Evolutionary conservation across 169 alveolate species (phyloP).

Genomic region (Cryptosporidium meleagridis): DNA sequence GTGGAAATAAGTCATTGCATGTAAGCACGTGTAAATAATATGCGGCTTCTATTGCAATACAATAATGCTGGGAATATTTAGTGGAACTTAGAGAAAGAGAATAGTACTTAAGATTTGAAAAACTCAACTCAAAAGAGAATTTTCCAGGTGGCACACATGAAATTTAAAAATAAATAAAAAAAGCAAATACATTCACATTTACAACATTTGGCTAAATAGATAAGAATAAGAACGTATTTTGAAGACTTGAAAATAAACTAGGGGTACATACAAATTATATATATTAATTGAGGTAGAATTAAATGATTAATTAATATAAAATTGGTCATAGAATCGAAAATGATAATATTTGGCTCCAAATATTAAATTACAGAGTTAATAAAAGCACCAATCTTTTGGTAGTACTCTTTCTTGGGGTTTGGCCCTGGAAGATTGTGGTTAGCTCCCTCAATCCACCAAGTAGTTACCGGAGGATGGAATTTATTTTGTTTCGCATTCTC

Average conservation of each 20-base stretch:
- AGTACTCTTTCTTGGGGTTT: slow-evolving; percentile 57
- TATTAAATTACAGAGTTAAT: slow-evolving; percentile 23
- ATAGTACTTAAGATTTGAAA: not conserved
- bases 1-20: not conserved
- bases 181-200: no score
- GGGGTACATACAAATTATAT: not conserved
- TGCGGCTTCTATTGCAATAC: not conserved
- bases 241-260: not conserved
- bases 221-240: not conserved
- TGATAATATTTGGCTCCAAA: not conserved
- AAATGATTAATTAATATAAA: not conserved
- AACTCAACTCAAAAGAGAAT: no score
- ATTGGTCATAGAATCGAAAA: not conserved
- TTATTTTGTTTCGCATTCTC: slow-evolving; percentile 46
- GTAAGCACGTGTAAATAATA: not conserved
- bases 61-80: no score
- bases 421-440: slow-evolving; percentile 55
- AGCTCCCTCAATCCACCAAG: slow-evolving; percentile 74
- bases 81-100: not conserved
- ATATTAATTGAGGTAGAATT: not conserved
- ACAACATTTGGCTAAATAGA: not conserved
- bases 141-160: not conserved
- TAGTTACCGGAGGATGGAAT: slow-evolving; percentile 41
- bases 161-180: no score
- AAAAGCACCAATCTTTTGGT: slow-evolving; percentile 30